Percentiles rank a stretch among this genome's conserved stretches.
These are phyloP conservation scores for Lasiodiplodia gonubiensis DNA, from an alignment of 2,329 filamentous ascomycete species.

Conservation along the genomic window DNA sequence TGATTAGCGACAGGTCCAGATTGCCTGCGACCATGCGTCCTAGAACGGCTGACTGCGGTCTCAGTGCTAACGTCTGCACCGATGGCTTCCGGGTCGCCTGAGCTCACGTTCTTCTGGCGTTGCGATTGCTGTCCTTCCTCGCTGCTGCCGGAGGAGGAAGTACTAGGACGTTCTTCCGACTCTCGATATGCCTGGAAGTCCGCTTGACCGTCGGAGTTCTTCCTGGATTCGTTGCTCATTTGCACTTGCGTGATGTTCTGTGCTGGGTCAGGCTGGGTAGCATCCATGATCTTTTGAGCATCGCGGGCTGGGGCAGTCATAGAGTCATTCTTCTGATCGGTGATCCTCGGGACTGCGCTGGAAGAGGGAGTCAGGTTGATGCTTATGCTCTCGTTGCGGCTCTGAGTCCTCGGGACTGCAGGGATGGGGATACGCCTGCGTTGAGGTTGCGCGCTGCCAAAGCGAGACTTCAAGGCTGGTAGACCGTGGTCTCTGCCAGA, in stretches of 20 bases:
- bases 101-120: neutral
- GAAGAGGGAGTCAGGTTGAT: neutral
- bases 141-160: conserved; percentile 1
- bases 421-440: neutral
- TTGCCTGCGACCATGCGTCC: too few relatives aligned
- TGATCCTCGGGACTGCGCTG: neutral
- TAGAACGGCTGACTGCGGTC: too few relatives aligned
- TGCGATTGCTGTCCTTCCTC: neutral
- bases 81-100: neutral
- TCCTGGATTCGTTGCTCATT: neutral
- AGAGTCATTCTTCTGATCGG: neutral
- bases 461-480: neutral
- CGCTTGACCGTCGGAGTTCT: neutral
- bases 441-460: neutral
- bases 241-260: neutral
- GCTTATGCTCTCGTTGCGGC: too few relatives aligned
- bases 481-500: neutral
- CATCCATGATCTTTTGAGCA: neutral
- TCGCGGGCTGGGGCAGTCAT: neutral
- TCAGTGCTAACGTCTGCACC: neutral
- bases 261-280: neutral
- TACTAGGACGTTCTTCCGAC: conserved; percentile 12
- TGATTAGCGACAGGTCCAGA: too few relatives aligned
- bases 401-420: neutral
- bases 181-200: conserved; percentile 6